These are phyloP conservation scores for Fraxinus sp. DNA, from an alignment of 305 asterid species.

Conservation along the genomic window DNA sequence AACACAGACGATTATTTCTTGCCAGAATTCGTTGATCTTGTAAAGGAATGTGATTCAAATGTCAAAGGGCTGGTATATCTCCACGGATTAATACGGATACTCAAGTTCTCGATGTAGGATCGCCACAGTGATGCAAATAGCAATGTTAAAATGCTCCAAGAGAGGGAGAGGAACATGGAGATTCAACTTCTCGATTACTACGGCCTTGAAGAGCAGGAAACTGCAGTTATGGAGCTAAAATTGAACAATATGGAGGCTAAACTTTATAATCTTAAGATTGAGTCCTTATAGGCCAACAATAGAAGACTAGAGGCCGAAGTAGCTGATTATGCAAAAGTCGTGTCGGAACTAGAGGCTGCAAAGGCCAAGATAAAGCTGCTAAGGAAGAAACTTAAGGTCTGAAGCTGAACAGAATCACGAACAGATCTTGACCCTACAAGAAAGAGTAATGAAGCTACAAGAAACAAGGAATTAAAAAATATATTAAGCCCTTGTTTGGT, in stretches of 20 bases:
- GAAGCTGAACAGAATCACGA: slow-evolving; percentile 71
- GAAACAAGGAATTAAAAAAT: slow-evolving; percentile 15
- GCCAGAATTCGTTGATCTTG: slow-evolving; percentile 50
- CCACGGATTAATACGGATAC: slow-evolving; percentile 19
- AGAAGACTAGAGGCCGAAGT: slow-evolving; percentile 58
- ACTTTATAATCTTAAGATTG: slow-evolving; percentile 60
- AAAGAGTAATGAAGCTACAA: slow-evolving; percentile 69
- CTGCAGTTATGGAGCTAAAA: slow-evolving; percentile 66
- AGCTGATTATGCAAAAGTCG: slow-evolving; percentile 55
- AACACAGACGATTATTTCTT: slow-evolving; percentile 38
- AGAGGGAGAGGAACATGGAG: slow-evolving; percentile 70
- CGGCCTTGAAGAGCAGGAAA: slow-evolving; percentile 87
- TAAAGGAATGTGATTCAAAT: slow-evolving; percentile 41
- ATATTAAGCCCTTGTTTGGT: too few species aligned
- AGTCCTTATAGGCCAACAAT: slow-evolving; percentile 65
- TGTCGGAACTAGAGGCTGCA: slow-evolving; percentile 68
- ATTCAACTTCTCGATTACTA: slow-evolving; percentile 72
- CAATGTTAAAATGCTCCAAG: slow-evolving; percentile 61
- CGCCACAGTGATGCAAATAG: slow-evolving; percentile 19
- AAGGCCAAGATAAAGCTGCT: slow-evolving; percentile 57
- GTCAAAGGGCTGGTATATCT: slow-evolving; percentile 28
- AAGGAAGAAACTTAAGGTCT: slow-evolving; percentile 55
- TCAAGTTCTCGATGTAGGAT: slow-evolving; percentile 21
- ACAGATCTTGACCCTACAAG: slow-evolving; percentile 63
- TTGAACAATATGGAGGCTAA: slow-evolving; percentile 68